phyloP scores from a whole-genome alignment of 2,329 filamentous ascomycete genomes.

The Claviceps citrina region DNA sequence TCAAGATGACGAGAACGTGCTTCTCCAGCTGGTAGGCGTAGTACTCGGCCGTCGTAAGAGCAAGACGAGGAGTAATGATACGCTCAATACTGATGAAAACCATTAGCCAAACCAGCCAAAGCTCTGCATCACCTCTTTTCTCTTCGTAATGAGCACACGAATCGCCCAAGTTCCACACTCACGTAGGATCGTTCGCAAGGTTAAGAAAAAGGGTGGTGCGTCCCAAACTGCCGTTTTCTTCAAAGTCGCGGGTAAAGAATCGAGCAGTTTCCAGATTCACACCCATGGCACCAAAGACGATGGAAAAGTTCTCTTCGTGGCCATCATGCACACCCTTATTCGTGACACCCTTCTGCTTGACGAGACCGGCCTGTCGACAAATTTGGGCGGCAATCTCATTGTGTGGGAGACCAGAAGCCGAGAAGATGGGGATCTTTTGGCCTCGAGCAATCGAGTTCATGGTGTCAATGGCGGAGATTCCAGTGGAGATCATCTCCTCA shows the following conservation, averaged over 20 bases:
- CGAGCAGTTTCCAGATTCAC: slow-evolving; percentile 97
- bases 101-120: neutral
- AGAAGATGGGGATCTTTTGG: slow-evolving; percentile 99
- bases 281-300: slow-evolving; percentile 99
- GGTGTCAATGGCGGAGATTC: slow-evolving; percentile 97
- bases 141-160: too few relatives aligned
- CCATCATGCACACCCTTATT: slow-evolving; percentile 94
- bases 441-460: slow-evolving; percentile 98
- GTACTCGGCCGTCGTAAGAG: slow-evolving; percentile 96
- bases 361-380: slow-evolving; percentile 88
- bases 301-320: slow-evolving; percentile 98
- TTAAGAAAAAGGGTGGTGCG: slow-evolving; percentile 96
- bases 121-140: too few relatives aligned
- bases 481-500: slow-evolving; percentile 99
- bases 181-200: slow-evolving; percentile 97
- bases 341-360: slow-evolving; percentile 59
- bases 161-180: slow-evolving; percentile 22
- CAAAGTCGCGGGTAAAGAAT: slow-evolving; percentile 97
- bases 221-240: slow-evolving; percentile 98
- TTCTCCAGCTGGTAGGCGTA: slow-evolving; percentile 99
- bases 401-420: slow-evolving; percentile 90
- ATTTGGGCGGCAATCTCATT: slow-evolving; percentile 99
- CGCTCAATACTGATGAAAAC: slow-evolving; percentile 66
- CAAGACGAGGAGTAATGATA: slow-evolving; percentile 98
- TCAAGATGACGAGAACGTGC: slow-evolving; percentile 97